Conservation (phyloP, 2,329 filamentous ascomycete genomes). For the Sporothrix euskadiensis region DNA sequence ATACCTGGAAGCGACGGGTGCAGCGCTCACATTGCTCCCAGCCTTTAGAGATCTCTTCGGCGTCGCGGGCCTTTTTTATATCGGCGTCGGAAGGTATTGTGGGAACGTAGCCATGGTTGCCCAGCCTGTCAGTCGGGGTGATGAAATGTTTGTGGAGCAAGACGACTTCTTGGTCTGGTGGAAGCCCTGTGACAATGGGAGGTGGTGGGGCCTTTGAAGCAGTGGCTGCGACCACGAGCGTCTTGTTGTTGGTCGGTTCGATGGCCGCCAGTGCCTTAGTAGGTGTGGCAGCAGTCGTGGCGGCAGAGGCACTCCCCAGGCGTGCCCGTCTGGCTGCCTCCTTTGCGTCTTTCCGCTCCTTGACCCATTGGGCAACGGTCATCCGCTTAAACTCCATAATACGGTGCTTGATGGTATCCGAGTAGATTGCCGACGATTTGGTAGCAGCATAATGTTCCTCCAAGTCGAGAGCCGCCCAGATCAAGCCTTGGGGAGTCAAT, state of each 20-base stretch:
- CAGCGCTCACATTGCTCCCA: slow-evolving; percentile 93
- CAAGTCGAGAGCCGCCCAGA: slow-evolving; percentile 69
- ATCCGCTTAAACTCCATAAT: slow-evolving; percentile 77
- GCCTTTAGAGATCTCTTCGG: slow-evolving; percentile 65
- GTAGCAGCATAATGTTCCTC: slow-evolving; percentile 74
- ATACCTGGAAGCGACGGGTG: slow-evolving; percentile 82
- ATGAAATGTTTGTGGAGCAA: slow-evolving; percentile 60
- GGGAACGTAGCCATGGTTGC: slow-evolving; percentile 73
- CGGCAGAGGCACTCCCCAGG: not conserved
- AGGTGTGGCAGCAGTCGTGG: not conserved
- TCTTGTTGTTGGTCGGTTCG: not conserved
- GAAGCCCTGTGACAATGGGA: slow-evolving; percentile 68
- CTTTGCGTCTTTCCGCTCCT: slow-evolving; percentile 50
- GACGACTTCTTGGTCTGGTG: slow-evolving; percentile 64
- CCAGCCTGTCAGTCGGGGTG: slow-evolving; percentile 64
- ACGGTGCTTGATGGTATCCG: slow-evolving; percentile 79
- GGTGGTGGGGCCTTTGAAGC: not conserved
- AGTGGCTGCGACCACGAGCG: not conserved
- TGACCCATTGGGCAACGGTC: slow-evolving; percentile 69
- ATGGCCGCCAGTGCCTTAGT: not conserved
- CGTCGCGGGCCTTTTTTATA: slow-evolving; percentile 65
- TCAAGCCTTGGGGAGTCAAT: slow-evolving; percentile 65
- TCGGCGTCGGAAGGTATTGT: slow-evolving; percentile 64
- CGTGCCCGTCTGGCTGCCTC: slow-evolving; percentile 35
- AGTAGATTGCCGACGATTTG: slow-evolving; percentile 66